Percentiles rank a stretch among this genome's conserved stretches.
Evolutionary conservation across 768 basidiomycete genomes (phyloP).

Genomic region (Holtermanniella nyarrowii): DNA sequence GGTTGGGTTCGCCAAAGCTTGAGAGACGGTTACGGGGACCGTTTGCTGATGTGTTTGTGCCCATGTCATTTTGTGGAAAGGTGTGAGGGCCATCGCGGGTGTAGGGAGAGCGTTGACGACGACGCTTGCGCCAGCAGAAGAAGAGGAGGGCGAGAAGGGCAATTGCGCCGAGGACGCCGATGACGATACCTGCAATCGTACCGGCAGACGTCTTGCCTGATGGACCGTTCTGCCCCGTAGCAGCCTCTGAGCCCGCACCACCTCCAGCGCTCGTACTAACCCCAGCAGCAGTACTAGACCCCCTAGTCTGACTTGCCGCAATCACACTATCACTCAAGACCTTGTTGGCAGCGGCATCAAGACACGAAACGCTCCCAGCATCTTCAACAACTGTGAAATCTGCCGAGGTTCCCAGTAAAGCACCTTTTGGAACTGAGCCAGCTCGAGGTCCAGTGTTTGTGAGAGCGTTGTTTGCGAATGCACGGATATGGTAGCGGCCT

Average conservation of each 20-base stretch:
- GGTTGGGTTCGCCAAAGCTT: too few relatives aligned
- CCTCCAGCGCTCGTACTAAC: background rate
- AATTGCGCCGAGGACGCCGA: slow-evolving; percentile 1
- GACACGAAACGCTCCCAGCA: background rate
- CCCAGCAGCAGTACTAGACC: background rate
- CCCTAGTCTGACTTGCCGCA: too few relatives aligned
- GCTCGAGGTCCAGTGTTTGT: background rate
- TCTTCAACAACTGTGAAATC: background rate
- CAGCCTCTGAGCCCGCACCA: background rate
- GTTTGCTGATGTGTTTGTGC: too few relatives aligned
- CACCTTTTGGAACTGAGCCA: background rate
- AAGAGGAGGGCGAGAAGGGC: slow-evolving; percentile 3
- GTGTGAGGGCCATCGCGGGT: too few relatives aligned
- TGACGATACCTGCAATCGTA: background rate
- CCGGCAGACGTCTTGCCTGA: background rate
- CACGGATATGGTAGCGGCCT: background rate
- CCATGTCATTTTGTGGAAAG: too few relatives aligned
- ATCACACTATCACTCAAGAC: background rate
- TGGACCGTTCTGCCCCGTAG: background rate
- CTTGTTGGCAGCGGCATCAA: background rate
- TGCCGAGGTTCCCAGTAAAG: background rate
- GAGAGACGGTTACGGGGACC: too few relatives aligned
- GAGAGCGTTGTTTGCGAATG: background rate
- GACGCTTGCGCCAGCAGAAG: slow-evolving; percentile 1
- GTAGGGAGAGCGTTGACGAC: too few relatives aligned